These are phyloP conservation scores for Kentomonas sorsogonicus DNA, from an alignment of 208 protist genomes.

Conservation along the genomic window DNA sequence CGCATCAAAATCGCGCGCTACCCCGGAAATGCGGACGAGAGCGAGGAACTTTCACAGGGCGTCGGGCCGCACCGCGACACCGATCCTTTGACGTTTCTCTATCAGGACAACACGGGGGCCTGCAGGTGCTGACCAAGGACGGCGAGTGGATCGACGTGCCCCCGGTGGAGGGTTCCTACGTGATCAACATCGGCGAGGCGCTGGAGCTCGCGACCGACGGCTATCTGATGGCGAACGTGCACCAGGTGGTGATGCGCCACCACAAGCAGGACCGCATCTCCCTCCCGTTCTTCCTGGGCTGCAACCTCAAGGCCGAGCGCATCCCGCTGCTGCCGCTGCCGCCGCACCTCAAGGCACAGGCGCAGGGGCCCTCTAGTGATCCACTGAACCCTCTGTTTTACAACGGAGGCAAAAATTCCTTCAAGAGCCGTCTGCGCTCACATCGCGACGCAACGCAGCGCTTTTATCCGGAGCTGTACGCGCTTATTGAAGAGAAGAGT, in stretches of 20 bases:
- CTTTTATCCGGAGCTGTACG: conserved; percentile 7
- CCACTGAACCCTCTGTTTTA: conserved; percentile 4
- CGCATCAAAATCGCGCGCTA: conserved; percentile 14
- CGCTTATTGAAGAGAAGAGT: not conserved
- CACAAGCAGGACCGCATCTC: conserved; percentile 7
- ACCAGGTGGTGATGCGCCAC: conserved; percentile 12
- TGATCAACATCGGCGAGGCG: conserved; percentile 15
- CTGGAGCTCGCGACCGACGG: conserved; percentile 12
- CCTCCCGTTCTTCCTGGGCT: conserved; percentile 13
- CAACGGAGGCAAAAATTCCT: not conserved
- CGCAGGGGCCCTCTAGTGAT: conserved; percentile 4
- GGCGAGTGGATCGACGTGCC: conserved; percentile 14
- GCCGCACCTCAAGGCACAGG: conserved; percentile 6
- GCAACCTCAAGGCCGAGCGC: not conserved
- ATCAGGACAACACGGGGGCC: conserved; percentile 13
- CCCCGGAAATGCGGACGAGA: conserved; percentile 5
- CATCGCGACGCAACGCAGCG: conserved; percentile 1
- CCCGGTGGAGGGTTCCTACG: conserved; percentile 7
- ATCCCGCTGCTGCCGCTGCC: conserved; percentile 13
- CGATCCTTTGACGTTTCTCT: conserved; percentile 8
- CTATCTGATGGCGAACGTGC: conserved; percentile 14
- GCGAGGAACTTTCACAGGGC: conserved; percentile 1
- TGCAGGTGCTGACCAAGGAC: conserved; percentile 12
- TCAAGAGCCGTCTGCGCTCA: conserved; percentile 9
- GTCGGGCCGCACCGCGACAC: conserved; percentile 9